Base-by-base conservation (phyloP, 208 protist species). In the Leishmania turanica region DNA sequence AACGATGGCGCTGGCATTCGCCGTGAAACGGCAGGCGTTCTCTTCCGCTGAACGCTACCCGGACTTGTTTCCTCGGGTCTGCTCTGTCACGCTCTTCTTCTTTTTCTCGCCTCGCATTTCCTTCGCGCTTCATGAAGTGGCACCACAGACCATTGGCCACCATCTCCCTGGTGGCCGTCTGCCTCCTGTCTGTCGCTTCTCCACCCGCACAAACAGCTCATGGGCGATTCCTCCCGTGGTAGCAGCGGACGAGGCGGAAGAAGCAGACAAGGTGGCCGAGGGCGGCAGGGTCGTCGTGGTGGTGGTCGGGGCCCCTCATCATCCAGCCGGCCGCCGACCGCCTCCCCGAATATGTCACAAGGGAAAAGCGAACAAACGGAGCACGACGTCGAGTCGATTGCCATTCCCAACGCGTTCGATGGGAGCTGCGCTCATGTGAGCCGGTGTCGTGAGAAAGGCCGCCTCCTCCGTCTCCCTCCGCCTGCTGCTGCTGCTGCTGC, bases 361-460 rank as follows among this genome's bases (percentile, higher is more conserved):
- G 19, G 51, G 5, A 51, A 40, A 62, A 9, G 8, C 34, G 34
- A 11, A 62, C 4, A 8, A n/a, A n/a, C 0, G 5, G 27, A 34
- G 56, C 76, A 27, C 58, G 71, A 80, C 4, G 82, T 78, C 31
- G 73, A 80, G 45, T 78, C 66, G 19, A 56, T 84, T 24, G 11
- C 51, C 15, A 54, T 90, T 19, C 68, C 80, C 6, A 75, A 87
- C 68, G 83, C 81, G 21, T 90, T 90, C 62, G 60, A 64, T 9
- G 34, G n/a, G 1, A 78, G 58, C 71, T 84, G 77, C 58, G 51
- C 79, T 37, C 62, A 82, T 37, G 42, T 83, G 69, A 79, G 73
- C 11, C 84, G 81, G 11, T 79, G 84, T 37, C 73, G 77, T 15
- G 84, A 90, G 72, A 60, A 65, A 21, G 78, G 86, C 4, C 72